Evolutionary conservation across 2,329 filamentous ascomycete genomes (phyloP), one percentile per base, ranked within the genome.

Genomic region (Penicillium italicum): DNA sequence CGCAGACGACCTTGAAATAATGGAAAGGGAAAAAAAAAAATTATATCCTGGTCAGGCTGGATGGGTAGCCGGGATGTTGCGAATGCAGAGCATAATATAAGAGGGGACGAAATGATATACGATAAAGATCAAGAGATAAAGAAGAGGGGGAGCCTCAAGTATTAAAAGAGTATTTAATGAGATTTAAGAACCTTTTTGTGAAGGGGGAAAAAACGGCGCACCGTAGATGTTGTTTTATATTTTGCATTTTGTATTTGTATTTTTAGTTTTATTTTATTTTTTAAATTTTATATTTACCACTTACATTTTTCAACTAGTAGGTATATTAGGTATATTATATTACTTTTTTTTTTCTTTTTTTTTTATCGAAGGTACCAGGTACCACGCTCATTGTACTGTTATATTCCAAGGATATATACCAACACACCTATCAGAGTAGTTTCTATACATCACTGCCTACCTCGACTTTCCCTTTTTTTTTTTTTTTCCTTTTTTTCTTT

Each of bases 141-240:
- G 46, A 47, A 50, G 44, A 41, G 53, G 50, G 48, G 54, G 42
- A 53, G 52, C 26, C 55, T 57, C 55, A 57, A 59, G 53, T 53
- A 44, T 50, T 43, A 43, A 34, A 37, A 28, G 33, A 48, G 50
- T 47, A 53, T 26, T 36, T 41, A 46, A 42, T 41, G 10, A 28
- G 26, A 28, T 40, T 43, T 14, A 31, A 41, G 20, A 20, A 26
- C n/a, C 40, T 18, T 45, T 31, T 44, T 9, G 38, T 33, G 43
- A 33, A 53, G 40, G 41, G 40, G 50, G 20, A 41, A 57, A 62
- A 62, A 64, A 66, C 62, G 61, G 63, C 56, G 60, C 52, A 62
- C 52, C 50, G 59, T 59, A 53, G 36, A 41, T 34, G 22, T 28
- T 34, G 18, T 26, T 33, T 45, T 36, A 45, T 44, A 33, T 43